A percentile compares a stretch with the other conserved stretches of the same genome.
Conservation (phyloP, 139 green algal genomes). For the Closterium sp. region DNA sequence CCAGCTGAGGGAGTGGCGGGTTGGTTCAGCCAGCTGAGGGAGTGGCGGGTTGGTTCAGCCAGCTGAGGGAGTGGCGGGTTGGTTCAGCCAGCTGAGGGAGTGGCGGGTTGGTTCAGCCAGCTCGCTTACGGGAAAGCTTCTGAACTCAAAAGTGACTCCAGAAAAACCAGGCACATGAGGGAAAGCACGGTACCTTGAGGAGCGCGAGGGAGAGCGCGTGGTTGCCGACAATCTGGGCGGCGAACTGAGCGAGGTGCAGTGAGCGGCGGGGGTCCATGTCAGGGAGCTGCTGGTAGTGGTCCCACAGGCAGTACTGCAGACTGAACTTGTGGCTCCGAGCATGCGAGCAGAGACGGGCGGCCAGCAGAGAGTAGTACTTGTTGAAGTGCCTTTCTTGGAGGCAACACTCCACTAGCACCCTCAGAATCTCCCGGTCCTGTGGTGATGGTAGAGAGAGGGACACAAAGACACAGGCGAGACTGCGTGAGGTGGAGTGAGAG, state of each 20-base stretch:
- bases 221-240: conserved; percentile 31
- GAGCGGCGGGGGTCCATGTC: conserved; percentile 30
- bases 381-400: conserved; percentile 51
- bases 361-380: conserved; percentile 39
- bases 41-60: too few relatives aligned
- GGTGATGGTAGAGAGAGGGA: too few relatives aligned
- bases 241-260: background rate
- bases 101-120: too few relatives aligned
- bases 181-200: conserved; percentile 19
- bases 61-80: too few relatives aligned
- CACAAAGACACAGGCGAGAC: too few relatives aligned
- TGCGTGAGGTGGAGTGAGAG: conserved; percentile 17
- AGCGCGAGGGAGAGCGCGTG: conserved; percentile 31
- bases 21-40: too few relatives aligned
- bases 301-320: conserved; percentile 79
- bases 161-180: too few relatives aligned
- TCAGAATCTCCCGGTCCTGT: conserved; percentile 32
- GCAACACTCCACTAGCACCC: conserved; percentile 53
- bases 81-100: too few relatives aligned
- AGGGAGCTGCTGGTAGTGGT: conserved; percentile 67
- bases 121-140: too few relatives aligned
- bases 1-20: too few relatives aligned
- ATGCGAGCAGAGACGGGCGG: too few relatives aligned
- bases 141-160: too few relatives aligned
- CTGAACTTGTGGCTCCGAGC: conserved; percentile 68